Base-by-base conservation (phyloP, 2,329 filamentous ascomycete species). In the Capronia americana region DNA sequence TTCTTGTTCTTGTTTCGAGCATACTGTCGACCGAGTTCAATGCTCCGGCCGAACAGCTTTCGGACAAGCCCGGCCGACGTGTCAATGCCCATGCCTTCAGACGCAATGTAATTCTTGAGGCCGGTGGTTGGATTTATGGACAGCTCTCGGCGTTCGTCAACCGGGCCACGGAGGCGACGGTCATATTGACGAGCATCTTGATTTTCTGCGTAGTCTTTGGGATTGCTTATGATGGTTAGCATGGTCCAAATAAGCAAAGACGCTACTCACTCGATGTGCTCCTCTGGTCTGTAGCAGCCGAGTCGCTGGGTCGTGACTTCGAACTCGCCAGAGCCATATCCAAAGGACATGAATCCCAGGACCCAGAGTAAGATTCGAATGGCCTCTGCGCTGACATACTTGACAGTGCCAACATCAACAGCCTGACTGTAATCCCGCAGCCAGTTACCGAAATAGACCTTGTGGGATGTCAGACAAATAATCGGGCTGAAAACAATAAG, bases 371-470 rank as follows among this genome's bases (percentile, higher is more conserved):
- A 83, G 57, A 97, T 90, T 38, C 93, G 90, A 75, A 97, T 96
- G 65, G 93, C 93, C 79, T 96, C 92, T 59, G 92, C 90, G 63
- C 91, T 94, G 69, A 97, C 93, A 73, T 90, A 87, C 82, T 97
- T 97, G 80, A 97, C 87, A 3, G 92, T 96, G 68, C 92, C 93
- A 57, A 97, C 92, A 78, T 97, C 93, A 73, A 97, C 91, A 68
- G 93, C 93, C 79, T 97, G 93, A 61, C 91, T 95, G 80, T 97
- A 97, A 79, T 97, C 93, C 63, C 88, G 87, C 38, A 97, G 87
- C 93, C 93, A 97, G 82, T 97, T 97, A 70, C 93, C 93, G 81
- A 97, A 97, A 82, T 97, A 97, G 70, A 96, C 91, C 68, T 93
- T 88, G 4, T 26, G 24, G 17, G 17, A 32, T 11, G 56, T 32